Evolutionary conservation across 495 filamentous ascomycete species (phyloP).

Genomic region (Recurvomyces mirabilis): DNA sequence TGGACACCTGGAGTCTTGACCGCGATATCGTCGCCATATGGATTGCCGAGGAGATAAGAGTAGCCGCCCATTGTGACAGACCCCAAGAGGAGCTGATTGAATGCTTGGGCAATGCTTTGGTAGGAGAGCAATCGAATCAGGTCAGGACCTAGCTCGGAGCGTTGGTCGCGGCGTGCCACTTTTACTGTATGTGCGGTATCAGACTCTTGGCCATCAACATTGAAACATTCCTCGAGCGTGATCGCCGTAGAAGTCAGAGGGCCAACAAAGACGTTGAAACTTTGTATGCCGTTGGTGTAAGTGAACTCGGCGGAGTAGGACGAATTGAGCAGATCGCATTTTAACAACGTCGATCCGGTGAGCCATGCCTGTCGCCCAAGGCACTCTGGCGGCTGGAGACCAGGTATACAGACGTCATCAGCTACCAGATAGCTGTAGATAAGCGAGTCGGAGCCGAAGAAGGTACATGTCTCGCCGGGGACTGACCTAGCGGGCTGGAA

Average conservation of each 20-base stretch:
- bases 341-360: background rate
- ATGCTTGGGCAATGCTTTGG: background rate
- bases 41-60: background rate
- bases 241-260: too few relatives aligned
- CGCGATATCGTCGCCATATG: background rate
- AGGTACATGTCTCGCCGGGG: background rate
- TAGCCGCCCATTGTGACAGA: too few relatives aligned
- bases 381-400: background rate
- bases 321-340: background rate
- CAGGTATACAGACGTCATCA: background rate
- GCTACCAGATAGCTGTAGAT: background rate
- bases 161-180: too few relatives aligned
- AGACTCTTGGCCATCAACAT: too few relatives aligned
- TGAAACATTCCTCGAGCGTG: too few relatives aligned
- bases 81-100: background rate
- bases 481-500: too few relatives aligned
- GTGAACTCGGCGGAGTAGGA: background rate
- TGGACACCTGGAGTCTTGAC: too few relatives aligned
- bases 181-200: background rate
- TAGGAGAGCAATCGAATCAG: background rate
- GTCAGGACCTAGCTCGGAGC: background rate
- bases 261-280: too few relatives aligned
- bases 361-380: background rate
- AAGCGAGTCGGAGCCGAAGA: background rate
- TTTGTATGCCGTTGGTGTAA: background rate